Evolutionary conservation across 345 rosid genomes (phyloP), one percentile per base, ranked within the genome.

Genomic region (Syzygium oleosum): DNA sequence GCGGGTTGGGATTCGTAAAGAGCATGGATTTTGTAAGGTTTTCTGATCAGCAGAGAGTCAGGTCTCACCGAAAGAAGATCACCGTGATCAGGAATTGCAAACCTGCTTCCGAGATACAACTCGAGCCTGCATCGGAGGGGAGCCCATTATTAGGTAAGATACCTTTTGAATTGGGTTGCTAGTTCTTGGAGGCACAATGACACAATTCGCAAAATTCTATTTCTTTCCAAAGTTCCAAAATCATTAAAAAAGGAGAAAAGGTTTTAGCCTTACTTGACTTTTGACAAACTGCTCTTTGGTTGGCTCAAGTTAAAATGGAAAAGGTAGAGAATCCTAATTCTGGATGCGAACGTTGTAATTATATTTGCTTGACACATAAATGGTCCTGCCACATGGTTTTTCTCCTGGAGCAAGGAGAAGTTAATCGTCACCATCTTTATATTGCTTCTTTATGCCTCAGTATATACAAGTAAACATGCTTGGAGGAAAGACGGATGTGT

Each of bases 101-200:
- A 59, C 89, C 93, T 38, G 89, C 95, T 84, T 93, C 92, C 2
- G 98, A 96, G 87, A 91, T 91, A 59, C 94, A 98, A 90, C 94
- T 96, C 46, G 95, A 95, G 91, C 95, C 98, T 87, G 96, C 97
- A 56, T 94, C 98, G 11, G 96, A 93, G 58, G 98, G 98, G 84
- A 96, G 97, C 90, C 98, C 98, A 84, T 90, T 98, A 63, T 89
- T 98, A 91, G 99, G 99, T 96, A 93, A 85, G 41, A 12, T 80
- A 29, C 27, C 55, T 12, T 27, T 63, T 22, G 31, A 63, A 86
- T 86, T 15, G 29, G 56, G 84, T 85, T 55, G 52, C 51, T 54
- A 34, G 55, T 85, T 86, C 19, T 85, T 19, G 53, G 83, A 73
- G 83, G 15, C 49, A 73, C 13, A 14, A 73, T 10, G 27, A 73